Evolutionary conservation across 2,329 filamentous ascomycete species (phyloP), one percentile per base, ranked within the genome.

Genomic region (Alternaria triticimaculans): DNA sequence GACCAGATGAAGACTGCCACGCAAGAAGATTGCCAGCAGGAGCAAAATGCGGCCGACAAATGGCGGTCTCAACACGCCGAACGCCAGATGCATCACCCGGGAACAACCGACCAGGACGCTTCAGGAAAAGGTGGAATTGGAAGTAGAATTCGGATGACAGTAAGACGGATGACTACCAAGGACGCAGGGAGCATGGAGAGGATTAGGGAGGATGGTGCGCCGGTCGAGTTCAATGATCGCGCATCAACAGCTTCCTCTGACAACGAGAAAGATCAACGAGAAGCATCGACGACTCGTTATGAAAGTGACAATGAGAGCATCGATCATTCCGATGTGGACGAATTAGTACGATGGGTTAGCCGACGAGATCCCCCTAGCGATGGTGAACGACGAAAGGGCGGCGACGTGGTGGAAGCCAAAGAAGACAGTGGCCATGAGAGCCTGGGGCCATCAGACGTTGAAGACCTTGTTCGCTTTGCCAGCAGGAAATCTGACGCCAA

Each of bases 271-370:
- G 66, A 69, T 5, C 43, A 49, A 18, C 50, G 65, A 33, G 20
- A 58, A 11, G 28, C 15, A 10, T 20, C 45, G 1, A 63, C 59
- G 58, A 63, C 62, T 7, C 48, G 37, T 1, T 63, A 58, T 4
- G 67, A 71, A 10, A 66, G 63, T 23, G 69, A 72, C 18, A 64
- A 70, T 18, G 71, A 69, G 12, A 75, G 73, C 20, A 74, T 79
- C 18, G 37, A 75, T n/a, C 69, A 78, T 41, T 75, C 72, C 1
- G 72, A 78, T 59, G 70, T 78, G 3, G 76, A 79, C 23, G 76
- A 78, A 1, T 25, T 79, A 4, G 70, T 78, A 15, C 72, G 76
- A 28, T 79, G 76, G 77, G 73, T 78, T 8, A 78, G 75, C 49
- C 65, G 72, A 60, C 64, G 70, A 37, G 75, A 77, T 57, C 66